Base-by-base conservation (phyloP, 176 grass and related monocot species). In the Oryza glaberrima region DNA sequence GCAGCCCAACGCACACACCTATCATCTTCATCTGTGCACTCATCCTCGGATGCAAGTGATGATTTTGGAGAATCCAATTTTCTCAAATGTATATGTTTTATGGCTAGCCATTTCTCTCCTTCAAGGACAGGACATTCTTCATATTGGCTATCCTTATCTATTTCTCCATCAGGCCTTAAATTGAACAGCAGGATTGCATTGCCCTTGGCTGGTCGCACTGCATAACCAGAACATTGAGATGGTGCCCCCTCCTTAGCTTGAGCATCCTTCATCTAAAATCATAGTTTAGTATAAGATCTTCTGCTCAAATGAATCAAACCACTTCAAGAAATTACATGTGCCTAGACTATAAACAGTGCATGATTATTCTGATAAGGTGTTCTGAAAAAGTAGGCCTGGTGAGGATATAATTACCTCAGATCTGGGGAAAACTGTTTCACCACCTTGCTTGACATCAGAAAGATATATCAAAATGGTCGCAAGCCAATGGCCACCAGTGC, bases 21-120 rank as follows among this genome's bases (percentile, higher is more conserved):
- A 43, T 79, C 83, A 85, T 94, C 93, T 82, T 95, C 93, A 83
- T 98, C 93, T 23, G 72, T 92, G 83, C 96, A 98, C 14, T 87
- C 93, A 72, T 90, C 79, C 4, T 84, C 79, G 0, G 75, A 64
- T 23, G 40, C 35, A 1, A 81, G 52, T 40, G 67, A 76, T 48
- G 74, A 74, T 54, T 77, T 84, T 81, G 83, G 30, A 67, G 54
- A 67, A 38, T 87, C 80, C 68, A 85, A 45, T 41, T 80, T 77
- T 54, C 87, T 88, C 60, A 74, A 60, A 46, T 76, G 44, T 65
- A 94, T 88, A 54, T 92, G 83, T 82, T 90, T 98, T 83, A 82
- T 51, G 17, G 93, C 96, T 1, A 75, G 41, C 93, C 91, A 95
- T 85, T 92, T 94, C 56, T 85, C 89, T 48, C 93, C 87, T 71